A percentile compares a stretch with the other conserved stretches of the same genome.
phyloP scores from a whole-genome alignment of 805 yeast species.

The Wickerhamomyces silvicola region DNA sequence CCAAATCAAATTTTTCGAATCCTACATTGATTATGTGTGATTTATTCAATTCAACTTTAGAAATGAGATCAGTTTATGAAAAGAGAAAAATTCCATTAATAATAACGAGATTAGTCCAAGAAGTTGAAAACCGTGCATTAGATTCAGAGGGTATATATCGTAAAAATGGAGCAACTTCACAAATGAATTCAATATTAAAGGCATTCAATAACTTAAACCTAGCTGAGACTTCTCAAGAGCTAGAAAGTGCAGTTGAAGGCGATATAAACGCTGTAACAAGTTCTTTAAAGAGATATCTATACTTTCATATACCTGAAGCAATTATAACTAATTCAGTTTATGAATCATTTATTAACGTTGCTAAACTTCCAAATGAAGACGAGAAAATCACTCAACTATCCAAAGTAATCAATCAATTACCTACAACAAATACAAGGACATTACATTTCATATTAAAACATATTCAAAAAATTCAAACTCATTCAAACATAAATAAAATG shows the following conservation, averaged over 20 bases:
- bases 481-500: conserved; percentile 67
- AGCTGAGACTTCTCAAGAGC: conserved; percentile 28
- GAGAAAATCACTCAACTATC: conserved; percentile 34
- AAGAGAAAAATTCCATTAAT: conserved; percentile 60
- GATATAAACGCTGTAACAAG: conserved; percentile 87
- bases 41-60: conserved; percentile 43
- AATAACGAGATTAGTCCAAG: conserved; percentile 62
- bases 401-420: conserved; percentile 45
- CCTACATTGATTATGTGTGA: conserved; percentile 15
- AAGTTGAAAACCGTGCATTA: conserved; percentile 73
- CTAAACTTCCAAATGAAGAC: conserved; percentile 25
- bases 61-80: conserved; percentile 58
- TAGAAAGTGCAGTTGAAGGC: conserved; percentile 34
- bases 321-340: conserved; percentile 67
- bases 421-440: conserved; percentile 59
- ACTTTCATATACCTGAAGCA: conserved; percentile 73
- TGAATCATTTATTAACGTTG: conserved; percentile 55
- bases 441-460: conserved; percentile 57
- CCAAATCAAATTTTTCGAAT: conserved; percentile 3
- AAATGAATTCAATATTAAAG: conserved; percentile 27
- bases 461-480: conserved; percentile 49
- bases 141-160: conserved; percentile 84
- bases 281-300: conserved; percentile 78
- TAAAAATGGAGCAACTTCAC: conserved; percentile 51
- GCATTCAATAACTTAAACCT: conserved; percentile 25